Evolutionary conservation across 768 basidiomycete genomes (phyloP).

Genomic region (Serendipita sp.): DNA sequence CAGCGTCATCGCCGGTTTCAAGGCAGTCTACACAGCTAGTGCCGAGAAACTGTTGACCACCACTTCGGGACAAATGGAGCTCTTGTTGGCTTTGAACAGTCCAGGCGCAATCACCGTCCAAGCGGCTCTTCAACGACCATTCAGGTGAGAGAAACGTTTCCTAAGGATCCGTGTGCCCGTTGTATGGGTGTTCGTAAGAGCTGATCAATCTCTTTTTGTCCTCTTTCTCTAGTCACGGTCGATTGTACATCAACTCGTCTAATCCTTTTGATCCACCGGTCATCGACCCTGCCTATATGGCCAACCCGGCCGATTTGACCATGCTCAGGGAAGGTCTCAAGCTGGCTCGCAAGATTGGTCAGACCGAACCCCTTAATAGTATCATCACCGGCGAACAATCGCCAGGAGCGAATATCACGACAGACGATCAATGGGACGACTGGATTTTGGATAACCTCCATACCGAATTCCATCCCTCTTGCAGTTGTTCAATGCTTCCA

Average conservation of each 20-base stretch:
- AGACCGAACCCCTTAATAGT: conserved; percentile 33
- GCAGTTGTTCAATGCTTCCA: conserved; percentile 44
- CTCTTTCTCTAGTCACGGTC: conserved; percentile 32
- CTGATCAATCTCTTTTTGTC: too few relatives aligned
- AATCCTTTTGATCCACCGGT: conserved; percentile 43
- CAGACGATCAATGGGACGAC: conserved; percentile 40
- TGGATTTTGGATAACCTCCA: conserved; percentile 30
- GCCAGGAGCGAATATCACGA: conserved; percentile 34
- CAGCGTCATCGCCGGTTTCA: conserved; percentile 37
- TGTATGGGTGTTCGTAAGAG: too few relatives aligned
- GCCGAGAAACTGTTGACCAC: conserved; percentile 25
- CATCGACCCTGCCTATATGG: conserved; percentile 53
- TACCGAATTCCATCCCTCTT: conserved; percentile 46
- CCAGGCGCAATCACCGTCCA: conserved; percentile 35
- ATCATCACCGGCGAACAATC: conserved; percentile 30
- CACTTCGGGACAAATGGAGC: conserved; percentile 38
- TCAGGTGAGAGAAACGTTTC: conserved; percentile 23
- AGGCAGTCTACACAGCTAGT: conserved; percentile 35
- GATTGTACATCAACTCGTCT: conserved; percentile 41
- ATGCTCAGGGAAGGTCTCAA: conserved; percentile 45
- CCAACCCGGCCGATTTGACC: conserved; percentile 34
- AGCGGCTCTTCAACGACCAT: conserved; percentile 48
- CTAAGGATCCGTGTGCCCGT: conserved; percentile 8
- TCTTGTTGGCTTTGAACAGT: conserved; percentile 30
- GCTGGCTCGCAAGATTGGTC: conserved; percentile 40